These are phyloP conservation scores for Boletus rufocinnamomeus DNA, from an alignment of 768 basidiomycete genomes.

Conservation along the genomic window DNA sequence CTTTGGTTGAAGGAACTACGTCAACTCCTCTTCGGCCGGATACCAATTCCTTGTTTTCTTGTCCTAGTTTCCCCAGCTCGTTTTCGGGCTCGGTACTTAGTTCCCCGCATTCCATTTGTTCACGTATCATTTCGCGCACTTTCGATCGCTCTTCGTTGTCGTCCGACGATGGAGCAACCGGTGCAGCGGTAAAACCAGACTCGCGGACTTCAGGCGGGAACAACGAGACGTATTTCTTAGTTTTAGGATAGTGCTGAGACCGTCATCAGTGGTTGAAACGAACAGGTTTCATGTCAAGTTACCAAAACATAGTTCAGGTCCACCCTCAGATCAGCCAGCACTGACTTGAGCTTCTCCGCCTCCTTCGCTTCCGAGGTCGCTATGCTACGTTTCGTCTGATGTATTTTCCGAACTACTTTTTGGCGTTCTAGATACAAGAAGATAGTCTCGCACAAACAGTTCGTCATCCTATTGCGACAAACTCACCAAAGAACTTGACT, in stretches of 20 bases:
- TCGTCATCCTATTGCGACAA: not conserved
- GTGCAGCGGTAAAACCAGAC: slow-evolving; percentile 11
- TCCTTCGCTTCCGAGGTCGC: slow-evolving; percentile 38
- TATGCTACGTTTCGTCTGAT: slow-evolving; percentile 61
- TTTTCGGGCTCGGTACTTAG: slow-evolving; percentile 63
- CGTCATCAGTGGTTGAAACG: slow-evolving; percentile 4
- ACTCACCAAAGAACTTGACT: slow-evolving; percentile 90
- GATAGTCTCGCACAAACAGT: not conserved
- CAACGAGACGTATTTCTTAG: slow-evolving; percentile 86
- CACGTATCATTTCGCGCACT: slow-evolving; percentile 58
- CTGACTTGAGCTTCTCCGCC: slow-evolving; percentile 44
- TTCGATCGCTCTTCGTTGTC: slow-evolving; percentile 56
- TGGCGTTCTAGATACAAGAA: slow-evolving; percentile 63
- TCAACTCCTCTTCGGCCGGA: slow-evolving; percentile 7
- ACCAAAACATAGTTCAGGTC: slow-evolving; percentile 92
- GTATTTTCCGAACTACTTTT: slow-evolving; percentile 80
- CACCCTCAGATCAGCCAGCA: slow-evolving; percentile 67
- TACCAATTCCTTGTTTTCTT: slow-evolving; percentile 6
- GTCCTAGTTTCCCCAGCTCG: slow-evolving; percentile 24
- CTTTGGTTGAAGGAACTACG: slow-evolving; percentile 3
- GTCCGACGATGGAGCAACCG: slow-evolving; percentile 13
- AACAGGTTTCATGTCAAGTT: slow-evolving; percentile 6
- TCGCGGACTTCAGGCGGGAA: slow-evolving; percentile 67
- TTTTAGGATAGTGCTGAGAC: slow-evolving; percentile 76
- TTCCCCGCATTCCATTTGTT: slow-evolving; percentile 61